Evolutionary conservation across 345 rosid species (phyloP), one percentile per base, ranked within the genome.

Genomic region (Iberis pinnata): DNA sequence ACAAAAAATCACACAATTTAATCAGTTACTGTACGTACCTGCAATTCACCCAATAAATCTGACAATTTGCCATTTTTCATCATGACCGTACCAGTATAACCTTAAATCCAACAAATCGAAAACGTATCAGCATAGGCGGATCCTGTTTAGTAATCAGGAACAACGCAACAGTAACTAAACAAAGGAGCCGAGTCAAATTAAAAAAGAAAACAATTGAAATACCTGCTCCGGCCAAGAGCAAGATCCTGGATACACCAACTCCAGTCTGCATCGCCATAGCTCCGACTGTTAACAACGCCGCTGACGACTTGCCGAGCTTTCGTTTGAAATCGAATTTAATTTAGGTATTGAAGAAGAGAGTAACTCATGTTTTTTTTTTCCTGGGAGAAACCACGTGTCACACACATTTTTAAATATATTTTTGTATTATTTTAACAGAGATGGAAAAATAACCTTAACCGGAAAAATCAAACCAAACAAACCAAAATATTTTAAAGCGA

Each of bases 141-240:
- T n/a, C n/a, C n/a, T n/a, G n/a, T n/a, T n/a, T n/a, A n/a, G n/a
- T n/a, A n/a, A n/a, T n/a, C n/a, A n/a, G n/a, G n/a, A n/a, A 42
- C 43, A 37, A 45, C 39, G 56, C 35, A 39, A 15, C 33, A 36
- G n/a, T 18, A 18, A 66, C 15, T 20, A 66, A 18, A 25, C 39
- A 53, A 19, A 8, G 10, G 14, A 17, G 29, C 17, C 9, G 13
- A 58, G 27, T 4, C n/a, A n/a, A n/a, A 35, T 53, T 17, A 48
- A 27, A 37, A 38, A 8, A n/a, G n/a, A n/a, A n/a, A n/a, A 9
- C 7, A 44, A 45, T 26, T 19, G 12, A 8, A 0, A 18, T 66
- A 76, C 98, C 98, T 49, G 96, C 96, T 69, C 96, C 96, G 52
- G 78, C 95, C n/a, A 90, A 60, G 70, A 90, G 10, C 13, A 90